Conservation (phyloP, 2,329 filamentous ascomycete species). For the Epichloe glyceriae region DNA sequence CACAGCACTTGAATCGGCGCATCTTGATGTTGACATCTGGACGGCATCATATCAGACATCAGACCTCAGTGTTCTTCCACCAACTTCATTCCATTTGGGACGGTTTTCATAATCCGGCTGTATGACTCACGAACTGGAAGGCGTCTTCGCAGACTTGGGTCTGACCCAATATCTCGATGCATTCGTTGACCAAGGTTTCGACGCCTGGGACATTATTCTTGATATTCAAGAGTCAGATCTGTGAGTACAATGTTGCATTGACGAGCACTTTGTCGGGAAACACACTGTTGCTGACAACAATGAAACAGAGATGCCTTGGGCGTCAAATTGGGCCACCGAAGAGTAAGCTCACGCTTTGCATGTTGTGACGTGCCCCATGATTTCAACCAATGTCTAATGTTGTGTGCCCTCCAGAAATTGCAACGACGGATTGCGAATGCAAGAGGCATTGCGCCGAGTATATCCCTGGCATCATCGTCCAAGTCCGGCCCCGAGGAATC, state of each 20-base stretch:
- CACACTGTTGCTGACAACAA: conserved; percentile 11
- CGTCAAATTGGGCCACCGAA: conserved; percentile 69
- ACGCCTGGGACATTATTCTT: conserved; percentile 70
- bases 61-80: background rate
- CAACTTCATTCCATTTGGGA: background rate
- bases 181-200: conserved; percentile 70
- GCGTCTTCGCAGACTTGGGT: conserved; percentile 61
- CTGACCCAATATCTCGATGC: conserved; percentile 62
- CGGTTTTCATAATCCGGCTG: conserved; percentile 10
- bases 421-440: conserved; percentile 69
- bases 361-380: conserved; percentile 4
- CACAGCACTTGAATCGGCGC: background rate
- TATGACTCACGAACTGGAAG: conserved; percentile 46
- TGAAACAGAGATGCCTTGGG: conserved; percentile 50
- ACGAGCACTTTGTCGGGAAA: background rate
- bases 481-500: conserved; percentile 40
- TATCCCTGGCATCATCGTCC: conserved; percentile 35
- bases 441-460: conserved; percentile 46
- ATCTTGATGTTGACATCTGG: conserved; percentile 9
- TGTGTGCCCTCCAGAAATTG: conserved; percentile 48
- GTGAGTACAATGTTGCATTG: conserved; percentile 32
- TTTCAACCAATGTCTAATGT: conserved; percentile 5
- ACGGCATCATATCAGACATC: background rate
- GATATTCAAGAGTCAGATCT: conserved; percentile 78
- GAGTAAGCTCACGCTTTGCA: conserved; percentile 41